A percentile compares a stretch with the other conserved stretches of the same genome.
Conservation (phyloP, 1,284 basidiomycete species). For the Fomitiporia mediterranea region DNA sequence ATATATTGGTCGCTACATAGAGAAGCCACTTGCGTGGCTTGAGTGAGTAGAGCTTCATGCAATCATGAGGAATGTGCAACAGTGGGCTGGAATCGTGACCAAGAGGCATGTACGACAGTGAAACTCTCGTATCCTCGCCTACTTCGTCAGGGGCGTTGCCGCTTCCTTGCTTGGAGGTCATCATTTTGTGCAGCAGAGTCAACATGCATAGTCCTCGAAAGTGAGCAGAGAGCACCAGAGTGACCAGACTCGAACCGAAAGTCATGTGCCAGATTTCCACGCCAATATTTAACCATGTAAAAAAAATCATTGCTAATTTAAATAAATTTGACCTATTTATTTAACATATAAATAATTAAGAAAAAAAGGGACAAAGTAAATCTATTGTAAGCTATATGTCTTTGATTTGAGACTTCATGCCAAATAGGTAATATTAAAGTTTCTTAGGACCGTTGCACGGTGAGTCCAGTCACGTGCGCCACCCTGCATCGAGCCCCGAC, state of each 20-base stretch:
- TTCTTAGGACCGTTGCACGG: too few species aligned
- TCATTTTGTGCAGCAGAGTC: neutral
- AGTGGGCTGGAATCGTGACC: neutral
- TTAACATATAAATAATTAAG: too few species aligned
- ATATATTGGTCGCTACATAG: neutral
- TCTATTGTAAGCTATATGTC: too few species aligned
- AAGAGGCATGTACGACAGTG: neutral
- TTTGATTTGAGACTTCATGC: too few species aligned
- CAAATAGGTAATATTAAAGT: too few species aligned
- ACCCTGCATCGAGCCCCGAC: too few species aligned
- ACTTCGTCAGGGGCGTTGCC: neutral
- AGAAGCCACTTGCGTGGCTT: neutral
- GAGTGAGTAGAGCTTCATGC: neutral
- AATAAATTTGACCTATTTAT: too few species aligned
- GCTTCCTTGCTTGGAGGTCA: neutral
- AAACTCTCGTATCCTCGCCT: neutral
- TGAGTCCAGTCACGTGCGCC: too few species aligned
- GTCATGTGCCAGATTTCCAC: neutral
- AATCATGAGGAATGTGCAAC: neutral
- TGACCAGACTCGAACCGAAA: too few species aligned
- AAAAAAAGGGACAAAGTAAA: too few species aligned
- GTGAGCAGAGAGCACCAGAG: neutral
- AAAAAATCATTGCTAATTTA: too few species aligned
- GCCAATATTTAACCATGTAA: too few species aligned
- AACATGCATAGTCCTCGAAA: neutral